phyloP scores from a whole-genome alignment of 139 green algal genomes.

The Dunaliella primolecta region DNA sequence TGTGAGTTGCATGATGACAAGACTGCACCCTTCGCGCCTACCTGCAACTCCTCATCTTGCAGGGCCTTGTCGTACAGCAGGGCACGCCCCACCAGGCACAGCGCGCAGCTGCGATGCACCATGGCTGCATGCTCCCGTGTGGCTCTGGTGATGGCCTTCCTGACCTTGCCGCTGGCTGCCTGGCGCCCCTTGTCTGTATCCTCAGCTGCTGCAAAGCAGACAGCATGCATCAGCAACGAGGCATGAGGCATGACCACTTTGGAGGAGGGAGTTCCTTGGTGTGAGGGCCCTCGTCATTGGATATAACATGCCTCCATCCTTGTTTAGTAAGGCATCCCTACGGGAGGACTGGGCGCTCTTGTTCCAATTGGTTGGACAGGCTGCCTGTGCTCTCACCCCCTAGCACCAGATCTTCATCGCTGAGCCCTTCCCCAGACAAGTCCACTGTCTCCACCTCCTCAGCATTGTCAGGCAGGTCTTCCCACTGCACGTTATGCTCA shows the following conservation, averaged over 20 bases:
- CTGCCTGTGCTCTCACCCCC: not conserved
- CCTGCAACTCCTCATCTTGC: not conserved
- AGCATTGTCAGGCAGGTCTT: not conserved
- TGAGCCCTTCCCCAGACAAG: not conserved
- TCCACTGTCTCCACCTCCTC: not conserved
- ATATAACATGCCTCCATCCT: too few relatives aligned
- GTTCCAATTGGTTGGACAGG: too few relatives aligned
- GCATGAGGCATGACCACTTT: too few relatives aligned
- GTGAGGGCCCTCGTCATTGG: too few relatives aligned
- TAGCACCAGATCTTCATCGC: not conserved
- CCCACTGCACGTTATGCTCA: too few relatives aligned
- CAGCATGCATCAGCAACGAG: too few relatives aligned
- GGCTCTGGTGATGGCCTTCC: constrained; percentile 13
- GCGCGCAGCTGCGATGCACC: constrained; percentile 18
- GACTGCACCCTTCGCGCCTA: too few relatives aligned
- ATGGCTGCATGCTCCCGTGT: constrained; percentile 13
- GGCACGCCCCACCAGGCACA: constrained; percentile 18
- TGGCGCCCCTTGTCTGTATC: too few relatives aligned
- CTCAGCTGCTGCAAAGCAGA: not conserved
- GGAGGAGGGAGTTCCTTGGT: too few relatives aligned
- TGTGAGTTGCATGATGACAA: too few relatives aligned
- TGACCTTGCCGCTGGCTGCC: not conserved
- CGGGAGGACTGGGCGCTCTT: too few relatives aligned
- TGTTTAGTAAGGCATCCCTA: too few relatives aligned
- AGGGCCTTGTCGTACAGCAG: not conserved